Evolutionary conservation across 1,284 basidiomycete genomes (phyloP), one percentile per base, ranked within the genome.

Genomic region (Agaricales sp.): DNA sequence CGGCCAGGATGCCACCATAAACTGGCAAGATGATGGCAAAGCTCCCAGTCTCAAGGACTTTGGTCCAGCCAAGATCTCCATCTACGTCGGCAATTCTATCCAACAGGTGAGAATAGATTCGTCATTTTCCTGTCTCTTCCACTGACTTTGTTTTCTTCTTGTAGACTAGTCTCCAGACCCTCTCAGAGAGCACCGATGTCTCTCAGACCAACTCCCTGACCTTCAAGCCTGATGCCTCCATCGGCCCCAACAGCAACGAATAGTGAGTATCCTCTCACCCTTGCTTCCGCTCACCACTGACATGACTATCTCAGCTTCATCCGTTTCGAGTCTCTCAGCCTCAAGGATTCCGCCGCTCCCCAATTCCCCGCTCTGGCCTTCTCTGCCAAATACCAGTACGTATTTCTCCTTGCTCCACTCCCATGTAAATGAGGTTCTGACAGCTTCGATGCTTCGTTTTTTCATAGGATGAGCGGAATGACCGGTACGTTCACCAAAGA

Each of bases 361-460:
- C 67, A 75, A 46, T 82, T 69, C 64, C 75, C 72, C 2, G 77
- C 76, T 50, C 69, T 83, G 54, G 79, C 87, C 1, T 93, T 91
- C 73, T 90, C 88, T n/a, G 75, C 89, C 52, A 80, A 80, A 58
- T 93, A 91, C 71, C 64, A 65, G 78, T 83, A 60, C 52, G 77
- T 63, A 2, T 24, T 39, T 19, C 26, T 35, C 47, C 23, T 16
- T 13, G 25, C 14, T 4, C 50, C 24, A 22, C 46, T 16, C 3
- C 14, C 30, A n/a, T 19, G 37, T 20, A 54, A 4, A 47, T 37
- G 16, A 14, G 16, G 11, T 21, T 44, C 35, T 46, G n/a, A 54
- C 16, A 19, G 44, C 21, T 19, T 35, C n/a, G n/a, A n/a, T n/a
- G n/a, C 35, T 26, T 46, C 18, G 18, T 45, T 13, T 51, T 23